Conservation (phyloP, 257 asterid genomes). For the Capsicum chinense region DNA sequence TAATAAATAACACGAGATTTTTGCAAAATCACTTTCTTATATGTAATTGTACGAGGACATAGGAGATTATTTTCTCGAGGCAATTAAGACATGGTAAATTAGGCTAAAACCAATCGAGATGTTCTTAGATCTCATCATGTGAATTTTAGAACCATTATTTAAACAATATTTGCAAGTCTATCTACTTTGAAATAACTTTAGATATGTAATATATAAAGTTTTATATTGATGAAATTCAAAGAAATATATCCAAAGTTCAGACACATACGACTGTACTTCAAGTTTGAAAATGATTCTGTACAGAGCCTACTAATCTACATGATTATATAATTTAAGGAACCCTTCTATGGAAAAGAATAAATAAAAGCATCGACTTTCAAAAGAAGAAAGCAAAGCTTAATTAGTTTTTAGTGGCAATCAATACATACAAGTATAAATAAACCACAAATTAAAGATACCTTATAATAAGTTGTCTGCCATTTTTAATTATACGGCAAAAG, state of each 20-base stretch:
- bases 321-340: not conserved
- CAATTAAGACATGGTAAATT: too few species aligned
- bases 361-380: too few species aligned
- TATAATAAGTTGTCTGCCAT: conserved; percentile 49
- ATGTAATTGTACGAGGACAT: not conserved
- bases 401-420: conserved; percentile 9
- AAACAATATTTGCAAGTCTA: too few species aligned
- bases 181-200: too few species aligned
- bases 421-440: not conserved
- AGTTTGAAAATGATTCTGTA: not conserved
- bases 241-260: too few species aligned
- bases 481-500: conserved; percentile 36
- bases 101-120: not conserved
- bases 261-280: too few species aligned
- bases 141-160: too few species aligned
- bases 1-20: not conserved
- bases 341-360: not conserved
- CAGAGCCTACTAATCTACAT: not conserved
- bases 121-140: too few species aligned
- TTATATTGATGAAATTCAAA: too few species aligned
- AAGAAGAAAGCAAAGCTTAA: not conserved
- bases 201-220: too few species aligned
- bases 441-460: not conserved
- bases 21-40: not conserved
- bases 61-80: not conserved